phyloP scores from a whole-genome alignment of 1,284 basidiomycete genomes.

The Flammula alnicola region DNA sequence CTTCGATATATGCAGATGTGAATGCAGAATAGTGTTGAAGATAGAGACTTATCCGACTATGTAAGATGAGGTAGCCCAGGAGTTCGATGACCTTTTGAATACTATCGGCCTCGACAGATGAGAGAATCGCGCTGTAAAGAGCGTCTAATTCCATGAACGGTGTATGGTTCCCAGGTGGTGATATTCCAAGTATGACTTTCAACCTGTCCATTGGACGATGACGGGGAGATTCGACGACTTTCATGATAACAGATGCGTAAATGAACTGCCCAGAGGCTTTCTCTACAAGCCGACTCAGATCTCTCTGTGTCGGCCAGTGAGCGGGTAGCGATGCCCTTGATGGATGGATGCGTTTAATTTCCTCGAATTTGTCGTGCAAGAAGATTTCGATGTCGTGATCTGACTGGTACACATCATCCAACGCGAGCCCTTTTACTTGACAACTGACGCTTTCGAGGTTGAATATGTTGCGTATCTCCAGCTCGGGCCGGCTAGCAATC shows the following conservation, averaged over 20 bases:
- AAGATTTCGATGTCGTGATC: constrained; percentile 1
- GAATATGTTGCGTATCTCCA: neutral
- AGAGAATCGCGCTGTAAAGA: constrained; percentile 1
- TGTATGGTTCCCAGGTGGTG: neutral
- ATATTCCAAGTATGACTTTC: neutral
- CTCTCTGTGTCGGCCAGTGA: neutral
- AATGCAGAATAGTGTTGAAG: no score
- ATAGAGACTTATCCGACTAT: neutral
- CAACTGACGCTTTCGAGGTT: neutral
- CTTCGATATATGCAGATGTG: no score
- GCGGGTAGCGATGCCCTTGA: neutral
- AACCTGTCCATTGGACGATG: neutral
- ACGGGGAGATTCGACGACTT: neutral
- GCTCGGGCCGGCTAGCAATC: neutral
- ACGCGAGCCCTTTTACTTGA: neutral
- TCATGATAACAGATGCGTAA: constrained; percentile 1
- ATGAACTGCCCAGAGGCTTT: constrained; percentile 9
- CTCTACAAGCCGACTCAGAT: neutral
- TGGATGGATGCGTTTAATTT: constrained; percentile 3
- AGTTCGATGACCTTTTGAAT: neutral
- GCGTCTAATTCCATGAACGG: constrained; percentile 5
- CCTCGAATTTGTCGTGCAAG: constrained; percentile 1
- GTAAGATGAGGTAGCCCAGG: neutral
- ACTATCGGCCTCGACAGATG: neutral
- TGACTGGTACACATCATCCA: neutral